Percentiles rank a stretch among this genome's conserved stretches.
These are phyloP conservation scores for Hyaloperonospora arabidopsidis DNA, from an alignment of 352 stramenopile genomes.

Conservation along the genomic window DNA sequence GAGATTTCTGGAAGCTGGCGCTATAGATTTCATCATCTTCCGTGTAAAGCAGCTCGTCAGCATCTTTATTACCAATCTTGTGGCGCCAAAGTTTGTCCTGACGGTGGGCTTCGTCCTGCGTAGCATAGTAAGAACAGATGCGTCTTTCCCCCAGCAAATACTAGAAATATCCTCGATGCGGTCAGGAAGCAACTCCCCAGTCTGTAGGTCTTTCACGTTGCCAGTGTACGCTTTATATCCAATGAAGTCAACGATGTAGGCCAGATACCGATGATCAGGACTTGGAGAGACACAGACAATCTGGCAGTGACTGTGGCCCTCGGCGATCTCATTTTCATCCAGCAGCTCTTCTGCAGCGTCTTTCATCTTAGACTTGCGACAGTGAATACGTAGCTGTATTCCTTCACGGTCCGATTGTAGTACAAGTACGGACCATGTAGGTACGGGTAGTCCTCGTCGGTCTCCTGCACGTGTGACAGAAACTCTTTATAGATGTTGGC, in stretches of 20 bases:
- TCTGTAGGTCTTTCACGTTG: conserved; percentile 82
- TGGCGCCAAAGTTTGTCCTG: conserved; percentile 92
- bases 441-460: conserved; percentile 78
- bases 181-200: conserved; percentile 56
- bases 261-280: conserved; percentile 87
- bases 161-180: conserved; percentile 83
- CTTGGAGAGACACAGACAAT: conserved; percentile 72
- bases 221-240: conserved; percentile 92
- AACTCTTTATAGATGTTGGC: conserved; percentile 91
- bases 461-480: conserved; percentile 86
- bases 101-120: conserved; percentile 86
- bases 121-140: conserved; percentile 92
- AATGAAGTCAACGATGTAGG: conserved; percentile 91
- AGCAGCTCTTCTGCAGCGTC: conserved; percentile 86
- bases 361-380: conserved; percentile 63
- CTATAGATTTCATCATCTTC: conserved; percentile 93
- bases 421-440: conserved; percentile 78
- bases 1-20: conserved; percentile 87
- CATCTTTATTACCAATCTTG: conserved; percentile 55
- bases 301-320: conserved; percentile 78
- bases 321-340: conserved; percentile 90
- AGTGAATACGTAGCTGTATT: conserved; percentile 75
- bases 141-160: conserved; percentile 87
- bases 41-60: conserved; percentile 89
- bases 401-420: conserved; percentile 86